Evolutionary conservation across 1,139 yeast species (phyloP).

Genomic region (Blastobotrys capitulatus): DNA sequence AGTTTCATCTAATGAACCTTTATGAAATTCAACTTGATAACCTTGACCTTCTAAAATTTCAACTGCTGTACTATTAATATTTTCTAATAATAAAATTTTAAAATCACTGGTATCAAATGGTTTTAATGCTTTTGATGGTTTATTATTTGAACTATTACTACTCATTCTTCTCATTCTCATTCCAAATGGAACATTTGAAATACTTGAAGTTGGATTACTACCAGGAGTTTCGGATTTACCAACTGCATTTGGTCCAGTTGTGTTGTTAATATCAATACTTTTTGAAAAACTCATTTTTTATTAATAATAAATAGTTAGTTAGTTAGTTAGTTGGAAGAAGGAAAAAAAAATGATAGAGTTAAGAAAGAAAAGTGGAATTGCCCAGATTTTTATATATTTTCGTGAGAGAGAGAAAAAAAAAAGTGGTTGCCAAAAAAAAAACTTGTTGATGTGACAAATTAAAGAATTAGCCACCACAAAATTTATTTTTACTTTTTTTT

Average conservation of each 20-base stretch:
- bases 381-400: background rate
- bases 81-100: conserved; percentile 84
- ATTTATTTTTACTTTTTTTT: no score
- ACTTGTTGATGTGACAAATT: no score
- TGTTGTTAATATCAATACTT: conserved; percentile 1
- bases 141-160: conserved; percentile 21
- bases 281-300: background rate
- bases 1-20: conserved; percentile 83
- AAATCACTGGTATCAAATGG: conserved; percentile 91
- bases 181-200: conserved; percentile 13
- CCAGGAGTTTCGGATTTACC: conserved; percentile 60
- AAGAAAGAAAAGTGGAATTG: background rate
- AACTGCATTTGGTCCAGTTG: conserved; percentile 27
- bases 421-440: no score
- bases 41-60: conserved; percentile 83
- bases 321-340: no score
- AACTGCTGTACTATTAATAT: conserved; percentile 88
- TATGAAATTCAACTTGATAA: conserved; percentile 93
- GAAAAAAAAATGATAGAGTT: background rate
- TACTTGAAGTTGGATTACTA: conserved; percentile 33
- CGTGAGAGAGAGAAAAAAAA: background rate
- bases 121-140: conserved; percentile 56
- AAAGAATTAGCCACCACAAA: no score
- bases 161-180: conserved; percentile 34
- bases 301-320: background rate